Base-by-base conservation (phyloP, 129 eudicot species). In the Deinandra increscens region DNA sequence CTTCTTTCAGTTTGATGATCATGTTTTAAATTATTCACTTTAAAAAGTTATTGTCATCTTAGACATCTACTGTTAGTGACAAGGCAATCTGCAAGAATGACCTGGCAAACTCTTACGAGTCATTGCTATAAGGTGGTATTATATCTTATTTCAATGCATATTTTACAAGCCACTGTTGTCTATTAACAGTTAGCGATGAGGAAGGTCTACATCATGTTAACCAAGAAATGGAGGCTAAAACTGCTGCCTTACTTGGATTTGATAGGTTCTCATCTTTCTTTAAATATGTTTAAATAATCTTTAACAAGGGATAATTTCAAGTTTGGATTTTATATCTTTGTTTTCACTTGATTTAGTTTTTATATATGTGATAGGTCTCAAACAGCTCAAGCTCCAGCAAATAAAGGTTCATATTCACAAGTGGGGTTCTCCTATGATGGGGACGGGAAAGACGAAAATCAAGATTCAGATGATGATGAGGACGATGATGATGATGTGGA, bases 401-500 rank as follows among this genome's bases (percentile, higher is more conserved):
- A 26, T 76, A 85, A 79, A 84, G 99, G 92, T 26, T 60, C 99
- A 8, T 93, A 93, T 80, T 89, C 99, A 31, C 97, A 89, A 81
- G 97, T 93, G 69, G 97, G 95, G 19, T 93, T 89, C 70, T 93
- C 97, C 12, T 89, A 93, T 74, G 97, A 93, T 68, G 98, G 98
- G 71, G 82, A 81, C 45, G 90, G 68, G 48, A 90, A 87, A 68
- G 97, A 85, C 36, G 99, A 82, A 26, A 62, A 71, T 54, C 86
- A 79, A 45, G 82, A 81, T 70, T 89, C 90, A 15, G 98, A 92
- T 64, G 90, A 78, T 39, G 96, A 89, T 13, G 99, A 89, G 5
- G 84, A 87, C 0, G 97, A 84, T 7, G 96, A 89, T 13, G 96
- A 88, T 9, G 98, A 92, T 19, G 95, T 85, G 9, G 95, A 91